phyloP scores from a whole-genome alignment of 805 yeast genomes.

The Metschnikowia baotianmanensis region DNA sequence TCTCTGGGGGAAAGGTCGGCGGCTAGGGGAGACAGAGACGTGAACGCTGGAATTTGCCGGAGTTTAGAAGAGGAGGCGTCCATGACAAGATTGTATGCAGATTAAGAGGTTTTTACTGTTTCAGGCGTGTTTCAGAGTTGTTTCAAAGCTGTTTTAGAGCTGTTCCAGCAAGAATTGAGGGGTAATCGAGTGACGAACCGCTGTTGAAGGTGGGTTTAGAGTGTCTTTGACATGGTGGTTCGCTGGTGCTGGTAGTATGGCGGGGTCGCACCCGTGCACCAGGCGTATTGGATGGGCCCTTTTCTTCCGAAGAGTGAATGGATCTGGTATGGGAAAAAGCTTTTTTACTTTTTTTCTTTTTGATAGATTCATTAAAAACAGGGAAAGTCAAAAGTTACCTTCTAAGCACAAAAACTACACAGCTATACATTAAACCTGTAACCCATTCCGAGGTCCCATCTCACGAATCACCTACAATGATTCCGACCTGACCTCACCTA shows the following conservation, averaged over 20 bases:
- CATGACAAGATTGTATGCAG: background rate
- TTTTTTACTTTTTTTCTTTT: no score
- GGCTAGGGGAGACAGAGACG: background rate
- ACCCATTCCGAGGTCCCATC: no score
- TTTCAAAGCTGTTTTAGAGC: no score
- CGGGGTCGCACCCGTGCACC: conserved; percentile 2
- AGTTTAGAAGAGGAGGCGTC: conserved; percentile 6
- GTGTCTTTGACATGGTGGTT: conserved; percentile 1
- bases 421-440: no score
- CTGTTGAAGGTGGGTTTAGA: no score
- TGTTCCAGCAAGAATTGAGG: no score
- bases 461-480: no score
- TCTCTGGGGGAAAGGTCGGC: conserved; percentile 47
- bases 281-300: background rate
- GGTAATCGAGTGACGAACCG: background rate
- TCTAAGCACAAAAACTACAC: no score
- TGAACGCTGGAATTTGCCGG: conserved; percentile 10
- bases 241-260: no score
- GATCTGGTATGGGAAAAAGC: background rate
- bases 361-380: background rate
- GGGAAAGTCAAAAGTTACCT: background rate
- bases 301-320: background rate
- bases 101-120: background rate
- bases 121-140: no score
- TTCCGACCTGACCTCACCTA: no score